Evolutionary conservation across 805 yeast species (phyloP), one percentile per base, ranked within the genome.

Genomic region (Yarrowia hollandica): DNA sequence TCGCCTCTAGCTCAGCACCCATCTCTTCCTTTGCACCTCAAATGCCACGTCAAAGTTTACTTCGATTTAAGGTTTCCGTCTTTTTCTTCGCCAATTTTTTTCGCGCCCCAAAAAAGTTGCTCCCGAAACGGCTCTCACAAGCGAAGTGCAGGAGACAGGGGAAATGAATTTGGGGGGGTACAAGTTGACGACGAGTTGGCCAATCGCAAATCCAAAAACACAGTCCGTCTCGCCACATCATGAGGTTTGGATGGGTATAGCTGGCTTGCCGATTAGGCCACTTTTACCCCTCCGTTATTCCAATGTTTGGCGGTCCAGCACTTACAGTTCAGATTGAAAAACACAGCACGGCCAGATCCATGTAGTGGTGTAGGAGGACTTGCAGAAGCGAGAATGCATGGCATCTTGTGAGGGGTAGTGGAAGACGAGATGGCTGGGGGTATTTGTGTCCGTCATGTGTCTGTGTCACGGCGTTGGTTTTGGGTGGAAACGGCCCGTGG

Each of bases 91-190:
- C n/a, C n/a, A n/a, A n/a, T n/a, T n/a, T n/a, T n/a, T n/a, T n/a
- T n/a, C n/a, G n/a, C n/a, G n/a, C n/a, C n/a, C n/a, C 7, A 6
- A 26, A 10, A 26, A 26, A 41, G 46, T 41, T 41, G 46, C 46
- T 41, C 46, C 21, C 46, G 31, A 41, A 41, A 41, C 22, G 22
- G 46, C 30, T 25, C 30, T 6, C 46, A 23, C 46, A 41, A 41
- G 46, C 46, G 46, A 41, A 41, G 46, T 41, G 46, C 46, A 41
- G 46, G 46, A 41, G 12, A n/a, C 31, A 41, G 46, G 46, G 31
- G 46, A 41, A 25, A 41, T 41, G 46, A 23, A 41, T 5, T 23
- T 25, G 46, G 21, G 11, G n/a, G 21, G 44, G 6, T 4, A 11
- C 11, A 39, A 10, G 9, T 23, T 30, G 21, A 10, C 4, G 31